Evolutionary conservation across 2,329 filamentous ascomycete genomes (phyloP), one percentile per base, ranked within the genome.

Genomic region (Magnaporthiopsis incrustans): DNA sequence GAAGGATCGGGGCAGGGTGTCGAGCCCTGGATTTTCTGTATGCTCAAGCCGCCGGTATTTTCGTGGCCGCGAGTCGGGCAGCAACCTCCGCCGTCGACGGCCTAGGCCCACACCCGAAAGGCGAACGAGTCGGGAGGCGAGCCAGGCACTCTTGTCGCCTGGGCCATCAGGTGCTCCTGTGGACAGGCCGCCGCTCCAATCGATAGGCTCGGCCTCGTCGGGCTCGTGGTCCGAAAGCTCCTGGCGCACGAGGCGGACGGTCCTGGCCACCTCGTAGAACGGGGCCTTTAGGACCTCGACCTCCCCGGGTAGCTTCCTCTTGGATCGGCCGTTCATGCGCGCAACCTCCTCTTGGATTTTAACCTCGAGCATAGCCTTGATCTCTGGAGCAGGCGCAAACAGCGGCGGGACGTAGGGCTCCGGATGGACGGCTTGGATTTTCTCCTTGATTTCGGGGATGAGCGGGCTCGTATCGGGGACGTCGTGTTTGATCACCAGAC

Each of bases 211-310:
- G 22, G 44, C 14, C 44, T 53, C 44, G 1, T 53, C 44, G n/a
- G n/a, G 44, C 44, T 58, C 57, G 57, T 58, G 25, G 25, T 60
- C 58, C 22, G 58, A 27, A 11, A 60, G 26, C 35, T 63, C 62
- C 11, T 59, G 62, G n/a, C 50, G 56, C n/a, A 57, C 53, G 32
- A 63, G 61, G 5, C 53, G 57, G n/a, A 59, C 57, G 38, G 25
- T 59, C 18, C 35, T 57, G 7, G 62, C 67, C 67, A 73, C 65
- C 64, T 72, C 72, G 69, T 84, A 84, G 33, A 82, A 79, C 3
- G 82, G 82, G 1, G 82, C 82, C 62, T 78, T 76, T 33, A 84
- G 70, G n/a, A 78, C 74, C 50, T 81, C 80, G 25, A 84, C 76
- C 61, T 80, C 78, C 12, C 76, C 70, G 3, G 75, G 74, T 60